A percentile compares a stretch with the other conserved stretches of the same genome.
Evolutionary conservation across 2,329 filamentous ascomycete genomes (phyloP).

Genomic region (Cladophialophora immunda): DNA sequence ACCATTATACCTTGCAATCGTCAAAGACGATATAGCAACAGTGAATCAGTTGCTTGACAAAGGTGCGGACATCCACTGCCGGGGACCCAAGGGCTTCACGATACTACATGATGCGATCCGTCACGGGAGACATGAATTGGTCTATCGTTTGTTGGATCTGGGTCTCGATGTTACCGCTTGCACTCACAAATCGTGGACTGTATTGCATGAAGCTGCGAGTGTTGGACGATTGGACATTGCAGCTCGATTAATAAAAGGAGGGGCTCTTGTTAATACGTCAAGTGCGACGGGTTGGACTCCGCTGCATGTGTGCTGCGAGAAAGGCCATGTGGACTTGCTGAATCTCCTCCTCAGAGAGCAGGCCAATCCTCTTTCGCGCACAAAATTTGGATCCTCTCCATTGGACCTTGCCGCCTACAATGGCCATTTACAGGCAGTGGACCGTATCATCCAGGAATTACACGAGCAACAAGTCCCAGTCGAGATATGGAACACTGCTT

Average conservation of each 20-base stretch:
- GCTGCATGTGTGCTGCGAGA: background rate
- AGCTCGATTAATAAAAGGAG: background rate
- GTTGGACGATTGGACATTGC: background rate
- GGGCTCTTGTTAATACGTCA: background rate
- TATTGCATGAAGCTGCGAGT: background rate
- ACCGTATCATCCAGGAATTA: background rate
- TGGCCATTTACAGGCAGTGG: background rate
- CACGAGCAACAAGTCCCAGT: background rate
- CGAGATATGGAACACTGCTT: background rate
- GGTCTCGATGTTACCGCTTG: background rate
- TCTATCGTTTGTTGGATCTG: background rate
- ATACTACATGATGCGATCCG: background rate
- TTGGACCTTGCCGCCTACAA: background rate
- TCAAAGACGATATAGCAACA: background rate
- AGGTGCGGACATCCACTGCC: background rate
- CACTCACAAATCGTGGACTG: no score
- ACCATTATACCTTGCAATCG: background rate
- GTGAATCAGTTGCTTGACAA: background rate
- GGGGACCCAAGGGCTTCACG: background rate
- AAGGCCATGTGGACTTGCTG: background rate
- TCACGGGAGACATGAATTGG: background rate
- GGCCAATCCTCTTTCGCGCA: background rate
- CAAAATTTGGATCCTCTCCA: background rate
- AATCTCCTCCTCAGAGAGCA: background rate
- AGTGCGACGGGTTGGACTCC: background rate